A percentile compares a stretch with the other conserved stretches of the same genome.
These are phyloP conservation scores for Puccinia novopanici DNA, from an alignment of 1,284 basidiomycete species.

Conservation along the genomic window DNA sequence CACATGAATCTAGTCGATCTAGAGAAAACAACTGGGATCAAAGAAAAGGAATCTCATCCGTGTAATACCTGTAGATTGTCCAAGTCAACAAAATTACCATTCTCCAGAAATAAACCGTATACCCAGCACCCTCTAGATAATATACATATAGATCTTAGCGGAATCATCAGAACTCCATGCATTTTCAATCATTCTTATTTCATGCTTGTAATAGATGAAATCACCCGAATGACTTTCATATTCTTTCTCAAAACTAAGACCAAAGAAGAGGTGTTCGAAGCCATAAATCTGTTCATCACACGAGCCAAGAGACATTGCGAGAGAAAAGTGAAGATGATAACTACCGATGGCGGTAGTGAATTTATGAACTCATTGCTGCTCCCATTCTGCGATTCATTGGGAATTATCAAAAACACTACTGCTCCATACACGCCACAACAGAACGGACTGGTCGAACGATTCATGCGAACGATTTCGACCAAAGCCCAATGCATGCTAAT, in stretches of 20 bases:
- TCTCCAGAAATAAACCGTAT: neutral
- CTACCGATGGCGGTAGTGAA: constrained; percentile 15
- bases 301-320: constrained; percentile 16
- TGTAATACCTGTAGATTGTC: neutral
- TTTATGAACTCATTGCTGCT: constrained; percentile 4
- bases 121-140: neutral
- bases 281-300: neutral
- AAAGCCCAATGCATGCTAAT: neutral
- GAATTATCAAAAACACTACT: constrained; percentile 8
- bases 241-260: neutral
- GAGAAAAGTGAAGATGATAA: constrained; percentile 25
- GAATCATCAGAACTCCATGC: too few species aligned
- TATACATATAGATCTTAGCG: too few species aligned
- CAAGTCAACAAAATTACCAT: neutral
- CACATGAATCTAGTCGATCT: neutral
- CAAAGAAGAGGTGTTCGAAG: neutral
- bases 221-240: neutral
- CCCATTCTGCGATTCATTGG: neutral
- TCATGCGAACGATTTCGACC: neutral
- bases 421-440: constrained; percentile 32
- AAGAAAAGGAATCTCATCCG: neutral
- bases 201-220: neutral
- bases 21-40: neutral
- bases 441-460: constrained; percentile 4
- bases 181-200: too few species aligned